These are phyloP conservation scores for Grosmannia clavigera DNA, from an alignment of 2,329 filamentous ascomycete species.

Conservation along the genomic window DNA sequence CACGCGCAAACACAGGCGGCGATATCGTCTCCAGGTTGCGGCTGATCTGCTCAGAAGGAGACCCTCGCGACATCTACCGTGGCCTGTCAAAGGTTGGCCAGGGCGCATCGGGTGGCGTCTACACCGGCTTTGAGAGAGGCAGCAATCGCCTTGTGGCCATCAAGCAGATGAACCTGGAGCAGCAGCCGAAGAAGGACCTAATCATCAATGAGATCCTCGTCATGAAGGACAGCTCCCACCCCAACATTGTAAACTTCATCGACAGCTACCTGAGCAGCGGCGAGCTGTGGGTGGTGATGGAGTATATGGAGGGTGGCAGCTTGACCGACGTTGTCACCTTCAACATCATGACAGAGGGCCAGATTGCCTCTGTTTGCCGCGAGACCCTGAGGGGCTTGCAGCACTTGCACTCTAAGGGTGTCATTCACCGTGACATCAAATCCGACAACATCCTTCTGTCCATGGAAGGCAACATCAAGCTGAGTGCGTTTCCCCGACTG, in stretches of 20 bases:
- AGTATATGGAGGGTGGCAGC: slow-evolving; percentile 98
- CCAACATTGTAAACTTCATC: slow-evolving; percentile 98
- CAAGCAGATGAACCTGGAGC: slow-evolving; percentile 98
- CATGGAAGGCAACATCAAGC: slow-evolving; percentile 89
- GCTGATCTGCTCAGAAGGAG: slow-evolving; percentile 79
- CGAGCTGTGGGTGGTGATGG: slow-evolving; percentile 98
- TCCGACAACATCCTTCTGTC: slow-evolving; percentile 95
- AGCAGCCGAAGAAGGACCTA: slow-evolving; percentile 96
- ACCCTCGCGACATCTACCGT: slow-evolving; percentile 78
- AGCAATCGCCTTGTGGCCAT: slow-evolving; percentile 88
- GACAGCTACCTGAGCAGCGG: slow-evolving; percentile 85
- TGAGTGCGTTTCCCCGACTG: slow-evolving; percentile 51
- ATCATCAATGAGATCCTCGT: slow-evolving; percentile 99
- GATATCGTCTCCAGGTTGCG: slow-evolving; percentile 77
- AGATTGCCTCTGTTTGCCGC: slow-evolving; percentile 90
- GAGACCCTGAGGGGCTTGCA: slow-evolving; percentile 88
- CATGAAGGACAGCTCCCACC: slow-evolving; percentile 98
- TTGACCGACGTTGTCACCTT: slow-evolving; percentile 97
- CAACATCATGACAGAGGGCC: slow-evolving; percentile 97
- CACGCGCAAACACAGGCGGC: slow-evolving; percentile 64
- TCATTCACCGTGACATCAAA: slow-evolving; percentile 98
- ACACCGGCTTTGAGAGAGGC: slow-evolving; percentile 73
- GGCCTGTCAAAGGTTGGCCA: slow-evolving; percentile 92
- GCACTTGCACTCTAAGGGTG: slow-evolving; percentile 91
- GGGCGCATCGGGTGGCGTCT: slow-evolving; percentile 92